Percentiles rank a stretch among this genome's conserved stretches.
Conservation (phyloP, 345 rosid species). For the Linum lewisii region DNA sequence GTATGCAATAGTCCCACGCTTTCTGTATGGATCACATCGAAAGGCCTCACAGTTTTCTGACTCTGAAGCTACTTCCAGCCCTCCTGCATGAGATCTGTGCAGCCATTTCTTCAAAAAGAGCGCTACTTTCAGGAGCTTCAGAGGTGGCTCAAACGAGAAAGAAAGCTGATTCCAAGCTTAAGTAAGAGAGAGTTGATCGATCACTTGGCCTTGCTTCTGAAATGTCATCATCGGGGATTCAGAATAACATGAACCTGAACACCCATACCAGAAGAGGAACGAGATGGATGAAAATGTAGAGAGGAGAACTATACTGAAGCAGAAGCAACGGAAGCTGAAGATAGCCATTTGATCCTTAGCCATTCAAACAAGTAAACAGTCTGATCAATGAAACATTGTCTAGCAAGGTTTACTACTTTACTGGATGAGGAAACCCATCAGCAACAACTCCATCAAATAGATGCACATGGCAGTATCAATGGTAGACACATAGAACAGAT, state of each 20-base stretch:
- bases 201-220: slow-evolving; percentile 25
- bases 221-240: slow-evolving; percentile 16
- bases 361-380: slow-evolving; percentile 29
- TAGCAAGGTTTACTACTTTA: neutral
- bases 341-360: slow-evolving; percentile 33
- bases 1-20: slow-evolving; percentile 85
- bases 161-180: slow-evolving; percentile 72
- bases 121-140: slow-evolving; percentile 53
- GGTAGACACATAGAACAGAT: neutral
- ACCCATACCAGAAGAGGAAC: slow-evolving; percentile 40
- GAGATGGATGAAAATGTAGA: slow-evolving; percentile 48
- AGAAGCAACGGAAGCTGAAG: slow-evolving; percentile 42
- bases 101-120: slow-evolving; percentile 91
- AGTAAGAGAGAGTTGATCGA: slow-evolving; percentile 48
- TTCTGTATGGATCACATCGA: slow-evolving; percentile 78
- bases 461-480: no score
- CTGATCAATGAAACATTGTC: neutral
- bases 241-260: slow-evolving; percentile 33
- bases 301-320: slow-evolving; percentile 33
- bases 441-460: neutral
- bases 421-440: neutral
- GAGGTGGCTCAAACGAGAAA: slow-evolving; percentile 31
- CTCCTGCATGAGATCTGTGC: slow-evolving; percentile 69
- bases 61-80: slow-evolving; percentile 66
- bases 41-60: slow-evolving; percentile 63